Evolutionary conservation across 768 basidiomycete genomes (phyloP), one percentile per base, ranked within the genome.

Genomic region (Leccinum broughii): DNA sequence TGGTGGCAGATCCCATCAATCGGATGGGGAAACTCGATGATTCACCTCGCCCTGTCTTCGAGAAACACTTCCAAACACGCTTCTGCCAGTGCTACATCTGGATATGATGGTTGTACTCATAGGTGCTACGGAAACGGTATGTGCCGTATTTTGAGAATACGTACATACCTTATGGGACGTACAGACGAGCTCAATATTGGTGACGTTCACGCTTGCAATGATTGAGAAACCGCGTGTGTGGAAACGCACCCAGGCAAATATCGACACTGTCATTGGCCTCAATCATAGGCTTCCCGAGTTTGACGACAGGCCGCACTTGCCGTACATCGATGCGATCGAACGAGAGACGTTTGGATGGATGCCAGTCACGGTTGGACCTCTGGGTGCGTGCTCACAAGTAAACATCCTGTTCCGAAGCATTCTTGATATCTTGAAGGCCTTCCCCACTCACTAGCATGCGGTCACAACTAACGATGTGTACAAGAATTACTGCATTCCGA

Each of bases 1-100:
- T 34, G 66, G 64, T 65, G 22, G 50, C 57, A 5, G 55, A 67
- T 10, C 61, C 58, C 34, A 54, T 68, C n/a, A 28, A 30, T 14
- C 63, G 63, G 2, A 68, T 70, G 68, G 44, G 64, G n/a, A 22
- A 32, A 8, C 26, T 65, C 9, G 68, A 67, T 17, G 55, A 41
- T 11, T n/a, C 54, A 3, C 14, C 35, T 3, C 60, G 52, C 7
- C 11, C 54, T 4, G 39, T 54, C n/a, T 67, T 65, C 5, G 51
- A 59, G 8, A 7, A 6, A 11, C 6, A 49, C 60, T 28, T 53
- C 62, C 15, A 67, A 62, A 41, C n/a, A 54, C 14, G 52, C 61
- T 1, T 57, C 66, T 14, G 17, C 50, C 11, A 63, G 55, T 9
- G 59, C 67, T 15, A 55, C n/a, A 39, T 22, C 35, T 41, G 4